phyloP scores from a whole-genome alignment of 2,329 filamentous ascomycete species.

The Penicillium sp. region DNA sequence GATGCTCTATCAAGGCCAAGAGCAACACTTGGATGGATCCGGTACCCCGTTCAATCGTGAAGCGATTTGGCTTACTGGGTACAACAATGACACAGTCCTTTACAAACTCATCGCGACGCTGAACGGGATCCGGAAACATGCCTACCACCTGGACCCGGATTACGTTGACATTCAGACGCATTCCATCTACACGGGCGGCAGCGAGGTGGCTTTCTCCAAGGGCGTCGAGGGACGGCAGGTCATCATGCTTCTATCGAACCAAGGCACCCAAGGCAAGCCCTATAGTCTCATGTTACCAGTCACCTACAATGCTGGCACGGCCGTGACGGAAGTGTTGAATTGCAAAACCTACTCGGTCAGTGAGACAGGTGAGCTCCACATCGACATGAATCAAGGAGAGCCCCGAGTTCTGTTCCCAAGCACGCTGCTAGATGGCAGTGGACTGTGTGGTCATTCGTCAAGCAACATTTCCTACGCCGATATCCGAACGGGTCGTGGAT shows the following conservation, averaged over 20 bases:
- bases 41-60: constrained; percentile 58
- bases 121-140: constrained; percentile 53
- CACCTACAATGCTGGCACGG: constrained; percentile 33
- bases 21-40: constrained; percentile 63
- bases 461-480: constrained; percentile 16
- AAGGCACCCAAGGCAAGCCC: constrained; percentile 39
- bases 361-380: constrained; percentile 30
- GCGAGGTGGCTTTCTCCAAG: constrained; percentile 54
- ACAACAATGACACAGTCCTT: constrained; percentile 48
- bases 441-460: constrained; percentile 36
- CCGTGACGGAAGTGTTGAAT: constrained; percentile 37
- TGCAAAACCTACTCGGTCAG: constrained; percentile 38
- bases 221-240: constrained; percentile 50
- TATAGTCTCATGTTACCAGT: constrained; percentile 41
- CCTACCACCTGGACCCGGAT: constrained; percentile 39
- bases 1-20: constrained; percentile 51
- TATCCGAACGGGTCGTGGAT: constrained; percentile 12
- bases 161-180: constrained; percentile 46
- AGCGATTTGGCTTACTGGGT: constrained; percentile 57
- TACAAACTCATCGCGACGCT: constrained; percentile 48
- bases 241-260: constrained; percentile 53
- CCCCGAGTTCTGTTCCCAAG: constrained; percentile 41
- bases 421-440: constrained; percentile 38
- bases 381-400: constrained; percentile 40
- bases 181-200: constrained; percentile 32